Conservation (phyloP, 2,329 filamentous ascomycete species). For the Apiospora arundinis region DNA sequence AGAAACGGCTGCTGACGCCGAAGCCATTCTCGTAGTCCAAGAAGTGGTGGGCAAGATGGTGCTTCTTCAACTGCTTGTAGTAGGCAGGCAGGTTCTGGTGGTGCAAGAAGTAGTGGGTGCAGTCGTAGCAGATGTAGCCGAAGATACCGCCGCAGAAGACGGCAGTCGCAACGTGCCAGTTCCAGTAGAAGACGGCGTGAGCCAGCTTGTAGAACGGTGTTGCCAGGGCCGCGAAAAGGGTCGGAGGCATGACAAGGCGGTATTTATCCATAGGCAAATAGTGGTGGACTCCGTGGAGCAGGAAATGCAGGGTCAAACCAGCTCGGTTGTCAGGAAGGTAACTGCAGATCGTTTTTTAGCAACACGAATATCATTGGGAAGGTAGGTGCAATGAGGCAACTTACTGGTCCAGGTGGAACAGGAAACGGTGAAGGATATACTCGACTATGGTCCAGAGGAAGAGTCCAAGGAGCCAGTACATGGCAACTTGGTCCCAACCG, state of each 20-base stretch:
- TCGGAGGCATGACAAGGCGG: slow-evolving; percentile 94
- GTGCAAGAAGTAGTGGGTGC: slow-evolving; percentile 99
- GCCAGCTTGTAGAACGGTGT: slow-evolving; percentile 92
- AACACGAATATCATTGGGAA: background rate
- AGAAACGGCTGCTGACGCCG: slow-evolving; percentile 94
- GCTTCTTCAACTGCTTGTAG: slow-evolving; percentile 94
- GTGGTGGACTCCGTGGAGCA: slow-evolving; percentile 96
- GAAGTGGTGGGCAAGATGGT: slow-evolving; percentile 96
- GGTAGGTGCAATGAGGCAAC: slow-evolving; percentile 40
- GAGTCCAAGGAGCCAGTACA: slow-evolving; percentile 74
- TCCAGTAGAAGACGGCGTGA: slow-evolving; percentile 79
- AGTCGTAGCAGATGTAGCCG: slow-evolving; percentile 93
- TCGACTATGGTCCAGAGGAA: slow-evolving; percentile 89
- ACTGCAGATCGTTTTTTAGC: slow-evolving; percentile 54
- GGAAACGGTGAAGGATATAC: slow-evolving; percentile 84
- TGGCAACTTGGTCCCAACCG: slow-evolving; percentile 52
- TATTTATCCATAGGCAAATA: slow-evolving; percentile 99
- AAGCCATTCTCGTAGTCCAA: slow-evolving; percentile 98
- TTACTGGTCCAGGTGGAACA: slow-evolving; percentile 94
- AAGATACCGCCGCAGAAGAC: slow-evolving; percentile 92
- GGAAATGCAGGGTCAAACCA: slow-evolving; percentile 86
- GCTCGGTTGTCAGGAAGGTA: slow-evolving; percentile 90
- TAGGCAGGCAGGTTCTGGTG: slow-evolving; percentile 89
- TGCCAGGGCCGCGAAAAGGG: slow-evolving; percentile 83
- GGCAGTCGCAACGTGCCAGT: slow-evolving; percentile 81